Conservation (phyloP, 768 basidiomycete species). For the Kwoniella sp. region DNA sequence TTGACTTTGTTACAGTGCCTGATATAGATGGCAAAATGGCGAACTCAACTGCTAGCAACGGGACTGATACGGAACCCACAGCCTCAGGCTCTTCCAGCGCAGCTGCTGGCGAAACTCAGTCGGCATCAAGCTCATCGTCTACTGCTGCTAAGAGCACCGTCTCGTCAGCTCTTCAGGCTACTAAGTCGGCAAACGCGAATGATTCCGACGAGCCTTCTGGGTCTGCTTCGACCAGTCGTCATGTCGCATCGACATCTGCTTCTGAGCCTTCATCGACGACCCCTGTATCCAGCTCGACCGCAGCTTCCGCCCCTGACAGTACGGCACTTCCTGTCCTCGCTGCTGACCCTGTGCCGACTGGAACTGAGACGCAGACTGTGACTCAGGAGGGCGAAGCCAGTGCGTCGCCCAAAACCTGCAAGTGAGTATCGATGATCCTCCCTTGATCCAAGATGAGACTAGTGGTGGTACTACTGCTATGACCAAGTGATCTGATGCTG, state of each 20-base stretch:
- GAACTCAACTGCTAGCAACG: neutral
- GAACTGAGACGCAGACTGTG: neutral
- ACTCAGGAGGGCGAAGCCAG: neutral
- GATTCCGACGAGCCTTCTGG: neutral
- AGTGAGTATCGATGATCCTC: constrained; percentile 3
- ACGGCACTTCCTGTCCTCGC: neutral
- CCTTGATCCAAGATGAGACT: neutral
- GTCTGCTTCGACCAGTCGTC: neutral
- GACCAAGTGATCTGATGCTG: no score
- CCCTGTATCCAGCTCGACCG: neutral
- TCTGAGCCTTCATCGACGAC: neutral
- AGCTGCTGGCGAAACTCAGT: neutral
- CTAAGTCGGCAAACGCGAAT: neutral
- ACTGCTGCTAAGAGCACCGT: neutral
- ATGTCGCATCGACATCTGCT: neutral
- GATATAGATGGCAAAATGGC: constrained; percentile 4
- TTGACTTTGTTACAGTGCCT: neutral
- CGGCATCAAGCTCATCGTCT: neutral
- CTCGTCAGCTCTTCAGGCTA: neutral
- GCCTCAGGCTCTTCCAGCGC: neutral
- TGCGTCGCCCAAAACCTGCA: constrained; percentile 9
- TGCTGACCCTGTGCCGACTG: neutral
- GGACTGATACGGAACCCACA: neutral
- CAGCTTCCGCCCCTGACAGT: neutral
- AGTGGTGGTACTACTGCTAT: neutral